Base-by-base conservation (phyloP, 1,139 yeast genomes). In the Candida sp. region DNA sequence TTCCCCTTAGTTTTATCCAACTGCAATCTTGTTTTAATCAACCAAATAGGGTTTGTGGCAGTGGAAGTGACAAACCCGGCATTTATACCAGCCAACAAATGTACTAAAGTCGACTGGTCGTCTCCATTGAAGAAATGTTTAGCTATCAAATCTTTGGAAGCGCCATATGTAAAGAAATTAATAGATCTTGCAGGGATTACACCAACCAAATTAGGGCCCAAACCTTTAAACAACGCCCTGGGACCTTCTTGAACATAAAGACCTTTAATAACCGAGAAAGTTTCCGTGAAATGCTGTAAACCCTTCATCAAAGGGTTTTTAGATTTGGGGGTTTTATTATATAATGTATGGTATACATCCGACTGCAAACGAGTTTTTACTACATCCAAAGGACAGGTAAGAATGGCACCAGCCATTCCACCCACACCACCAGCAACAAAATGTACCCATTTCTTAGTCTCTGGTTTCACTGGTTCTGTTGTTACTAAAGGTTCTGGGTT, bases 11-110 rank as follows among this genome's bases (percentile, higher is more conserved):
- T 66, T 60, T 84, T 87, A 62, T 93, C 99, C 45, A 95, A 75
- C 59, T 95, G 99, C 40, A 95, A 75, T 56, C 99, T 77, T 0
- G 99, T 95, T 63, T 95, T 95, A 47, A 95, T 85, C 51, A 95
- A 73, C 99, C 99, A 95, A 45, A 95, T 95, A n/a, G 99, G 99
- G 61, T 95, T 95, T 0, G 99, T 95, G n/a, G 95, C 96, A 0
- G 99, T 93, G 4, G 97, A 86, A 0, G 99, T 95, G 21, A 87
- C 95, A 60, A 93, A 74, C 3, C 99, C 99, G 0, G 99, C 99
- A 55, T 78, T 78, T 1, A 93, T 82, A n/a, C 98, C 99, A 1
- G 97, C 81, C 27, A 82, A 62, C 44, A 95, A 70, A 65, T 95
- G 99, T 33, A 93, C 82, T 82, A 90, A 82, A 0, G 97, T 82